Conservation (phyloP, 805 yeast genomes). For the Candida pseudofarinosa region DNA sequence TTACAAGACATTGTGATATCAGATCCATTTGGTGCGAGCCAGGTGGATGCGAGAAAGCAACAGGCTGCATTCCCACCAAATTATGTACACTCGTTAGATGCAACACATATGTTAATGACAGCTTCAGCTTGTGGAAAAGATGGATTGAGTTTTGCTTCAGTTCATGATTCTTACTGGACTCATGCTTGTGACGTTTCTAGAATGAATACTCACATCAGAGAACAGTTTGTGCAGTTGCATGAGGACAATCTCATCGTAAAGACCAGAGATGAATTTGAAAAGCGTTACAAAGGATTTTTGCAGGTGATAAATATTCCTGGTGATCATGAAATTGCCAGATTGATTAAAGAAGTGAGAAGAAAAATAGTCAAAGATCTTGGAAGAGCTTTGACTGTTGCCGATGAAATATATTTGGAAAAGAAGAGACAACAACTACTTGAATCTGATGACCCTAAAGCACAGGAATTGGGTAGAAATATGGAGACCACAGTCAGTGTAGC, state of each 20-base stretch:
- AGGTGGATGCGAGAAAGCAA: conserved; percentile 86
- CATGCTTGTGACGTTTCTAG: conserved; percentile 79
- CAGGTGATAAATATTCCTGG: conserved; percentile 55
- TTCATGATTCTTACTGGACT: conserved; percentile 98
- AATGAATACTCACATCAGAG: conserved; percentile 69
- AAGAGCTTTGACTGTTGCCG: conserved; percentile 57
- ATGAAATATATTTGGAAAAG: conserved; percentile 71
- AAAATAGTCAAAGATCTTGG: conserved; percentile 47
- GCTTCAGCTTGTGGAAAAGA: conserved; percentile 69
- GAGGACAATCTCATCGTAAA: conserved; percentile 65
- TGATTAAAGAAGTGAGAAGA: conserved; percentile 47
- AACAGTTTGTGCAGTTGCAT: conserved; percentile 76
- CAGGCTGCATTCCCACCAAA: conserved; percentile 94
- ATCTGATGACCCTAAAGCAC: conserved; percentile 48
- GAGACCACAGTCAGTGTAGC: conserved; percentile 68
- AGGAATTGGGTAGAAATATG: conserved; percentile 49
- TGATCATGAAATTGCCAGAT: conserved; percentile 46
- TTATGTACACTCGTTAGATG: conserved; percentile 91
- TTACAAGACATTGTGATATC: conserved; percentile 81
- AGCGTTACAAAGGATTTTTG: conserved; percentile 70
- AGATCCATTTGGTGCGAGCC: conserved; percentile 82
- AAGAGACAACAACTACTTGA: conserved; percentile 52
- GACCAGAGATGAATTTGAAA: conserved; percentile 73
- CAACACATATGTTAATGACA: conserved; percentile 92
- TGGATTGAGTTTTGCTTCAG: conserved; percentile 81